phyloP scores from a whole-genome alignment of 2,329 filamentous ascomycete species.

The Aspergillus thermomutatus region DNA sequence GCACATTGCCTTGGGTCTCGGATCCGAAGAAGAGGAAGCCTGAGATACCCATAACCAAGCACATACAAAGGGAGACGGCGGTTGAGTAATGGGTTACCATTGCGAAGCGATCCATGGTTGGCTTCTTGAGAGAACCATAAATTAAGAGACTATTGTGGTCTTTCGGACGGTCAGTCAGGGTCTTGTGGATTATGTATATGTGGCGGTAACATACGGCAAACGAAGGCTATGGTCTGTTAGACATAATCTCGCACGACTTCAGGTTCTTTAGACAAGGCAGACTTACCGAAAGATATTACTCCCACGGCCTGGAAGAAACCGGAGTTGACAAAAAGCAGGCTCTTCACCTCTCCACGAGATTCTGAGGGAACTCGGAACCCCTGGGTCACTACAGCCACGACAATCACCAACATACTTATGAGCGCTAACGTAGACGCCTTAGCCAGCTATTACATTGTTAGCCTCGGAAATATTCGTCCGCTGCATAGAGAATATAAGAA shows the following conservation, averaged over 20 bases:
- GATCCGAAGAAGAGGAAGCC: conserved; percentile 94
- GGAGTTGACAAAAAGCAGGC: conserved; percentile 71
- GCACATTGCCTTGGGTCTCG: conserved; percentile 86
- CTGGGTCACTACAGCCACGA: conserved; percentile 83
- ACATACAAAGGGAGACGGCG: conserved; percentile 84
- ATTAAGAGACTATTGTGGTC: conserved; percentile 97
- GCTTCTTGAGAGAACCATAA: conserved; percentile 89
- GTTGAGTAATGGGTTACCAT: conserved; percentile 93
- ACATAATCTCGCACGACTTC: background rate
- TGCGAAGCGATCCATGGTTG: conserved; percentile 92
- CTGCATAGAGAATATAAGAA: background rate
- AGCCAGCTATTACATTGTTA: conserved; percentile 63
- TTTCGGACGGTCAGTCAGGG: conserved; percentile 27
- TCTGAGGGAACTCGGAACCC: conserved; percentile 70
- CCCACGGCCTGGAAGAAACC: conserved; percentile 95
- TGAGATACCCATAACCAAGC: conserved; percentile 78
- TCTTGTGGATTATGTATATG: background rate
- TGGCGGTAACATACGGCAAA: conserved; percentile 53
- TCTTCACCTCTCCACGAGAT: conserved; percentile 67
- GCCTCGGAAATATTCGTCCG: conserved; percentile 3
- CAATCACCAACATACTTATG: conserved; percentile 87
- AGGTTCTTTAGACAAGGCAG: background rate
- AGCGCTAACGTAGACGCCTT: conserved; percentile 94
- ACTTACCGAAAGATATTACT: conserved; percentile 90
- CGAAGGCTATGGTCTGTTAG: conserved; percentile 54